These are phyloP conservation scores for Hypoxylon lienhwacheense DNA, from an alignment of 495 filamentous ascomycete species.

Conservation along the genomic window DNA sequence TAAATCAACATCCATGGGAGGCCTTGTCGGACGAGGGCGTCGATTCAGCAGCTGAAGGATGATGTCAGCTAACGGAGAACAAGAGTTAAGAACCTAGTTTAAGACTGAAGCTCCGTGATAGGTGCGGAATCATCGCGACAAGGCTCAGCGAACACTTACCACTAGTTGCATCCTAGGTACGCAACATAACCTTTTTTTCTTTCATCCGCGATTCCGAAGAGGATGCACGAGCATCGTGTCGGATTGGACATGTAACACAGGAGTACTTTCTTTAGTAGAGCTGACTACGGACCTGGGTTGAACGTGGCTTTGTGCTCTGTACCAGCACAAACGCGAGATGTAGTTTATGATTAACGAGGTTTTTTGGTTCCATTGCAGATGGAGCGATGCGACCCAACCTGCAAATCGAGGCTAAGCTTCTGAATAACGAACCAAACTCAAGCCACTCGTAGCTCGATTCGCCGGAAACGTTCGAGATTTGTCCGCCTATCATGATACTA, in stretches of 20 bases:
- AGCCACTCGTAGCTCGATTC: constrained; percentile 32
- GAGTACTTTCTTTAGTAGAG: constrained; percentile 14
- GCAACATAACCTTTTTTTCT: constrained; percentile 1
- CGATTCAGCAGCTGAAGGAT: constrained; percentile 22
- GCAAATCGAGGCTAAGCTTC: constrained; percentile 33
- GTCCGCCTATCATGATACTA: constrained; percentile 28
- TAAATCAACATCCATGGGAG: constrained; percentile 7
- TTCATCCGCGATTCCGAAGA: constrained; percentile 23
- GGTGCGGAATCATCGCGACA: constrained; percentile 14
- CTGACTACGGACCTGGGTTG: constrained; percentile 19
- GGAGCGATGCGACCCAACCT: constrained; percentile 35
- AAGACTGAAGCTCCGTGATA: constrained; percentile 23
- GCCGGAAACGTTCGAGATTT: constrained; percentile 24
- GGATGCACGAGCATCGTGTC: constrained; percentile 4
- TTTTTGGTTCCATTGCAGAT: constrained; percentile 33
- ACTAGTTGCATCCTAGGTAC: constrained; percentile 12
- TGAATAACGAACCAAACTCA: constrained; percentile 27
- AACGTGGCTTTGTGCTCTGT: constrained; percentile 13
- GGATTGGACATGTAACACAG: constrained; percentile 18
- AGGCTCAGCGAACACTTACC: constrained; percentile 3
- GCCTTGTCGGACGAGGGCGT: constrained; percentile 16
- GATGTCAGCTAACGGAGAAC: constrained; percentile 26
- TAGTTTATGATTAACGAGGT: constrained; percentile 26
- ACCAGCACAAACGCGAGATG: constrained; percentile 32
- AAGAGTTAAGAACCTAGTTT: constrained; percentile 13